These are phyloP conservation scores for Phlyctochytrium arcticum DNA, from an alignment of 192 early-diverging fungal species.

Conservation along the genomic window DNA sequence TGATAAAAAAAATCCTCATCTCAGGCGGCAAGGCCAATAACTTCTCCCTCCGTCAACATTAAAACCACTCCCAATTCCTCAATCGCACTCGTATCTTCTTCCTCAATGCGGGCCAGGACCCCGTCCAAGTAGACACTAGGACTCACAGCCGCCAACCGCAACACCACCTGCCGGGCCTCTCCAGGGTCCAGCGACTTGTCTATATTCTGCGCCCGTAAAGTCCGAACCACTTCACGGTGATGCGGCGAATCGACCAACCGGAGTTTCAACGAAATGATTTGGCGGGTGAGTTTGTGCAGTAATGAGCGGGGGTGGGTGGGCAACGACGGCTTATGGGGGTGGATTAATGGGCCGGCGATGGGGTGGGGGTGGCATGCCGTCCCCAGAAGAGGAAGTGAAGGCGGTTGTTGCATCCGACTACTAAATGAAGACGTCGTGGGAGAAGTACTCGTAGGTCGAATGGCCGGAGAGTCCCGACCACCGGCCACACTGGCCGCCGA, in stretches of 20 bases:
- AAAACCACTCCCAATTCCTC: slow-evolving; percentile 43
- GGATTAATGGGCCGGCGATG: slow-evolving; percentile 36
- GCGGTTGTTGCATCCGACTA: not conserved
- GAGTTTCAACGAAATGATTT: slow-evolving; percentile 46
- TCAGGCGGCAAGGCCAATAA: slow-evolving; percentile 26
- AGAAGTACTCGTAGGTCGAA: not conserved
- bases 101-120: slow-evolving; percentile 38
- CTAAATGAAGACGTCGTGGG: not conserved
- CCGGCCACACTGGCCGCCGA: slow-evolving; percentile 2
- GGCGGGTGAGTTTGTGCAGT: slow-evolving; percentile 40
- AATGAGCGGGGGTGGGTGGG: slow-evolving; percentile 33
- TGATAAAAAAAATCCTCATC: not conserved
- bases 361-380: slow-evolving; percentile 11
- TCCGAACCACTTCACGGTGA: slow-evolving; percentile 39
- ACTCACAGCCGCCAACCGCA: slow-evolving; percentile 41
- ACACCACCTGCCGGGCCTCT: slow-evolving; percentile 34
- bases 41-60: slow-evolving; percentile 39
- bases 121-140: slow-evolving; percentile 48
- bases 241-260: slow-evolving; percentile 38
- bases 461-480: not conserved
- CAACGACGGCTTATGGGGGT: slow-evolving; percentile 25
- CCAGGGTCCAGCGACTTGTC: not conserved
- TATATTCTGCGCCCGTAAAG: slow-evolving; percentile 19
- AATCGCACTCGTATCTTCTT: slow-evolving; percentile 37
- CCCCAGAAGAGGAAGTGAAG: slow-evolving; percentile 7